Evolutionary conservation across 176 grass and related monocot species (phyloP).

Genomic region (Chloris gayana): DNA sequence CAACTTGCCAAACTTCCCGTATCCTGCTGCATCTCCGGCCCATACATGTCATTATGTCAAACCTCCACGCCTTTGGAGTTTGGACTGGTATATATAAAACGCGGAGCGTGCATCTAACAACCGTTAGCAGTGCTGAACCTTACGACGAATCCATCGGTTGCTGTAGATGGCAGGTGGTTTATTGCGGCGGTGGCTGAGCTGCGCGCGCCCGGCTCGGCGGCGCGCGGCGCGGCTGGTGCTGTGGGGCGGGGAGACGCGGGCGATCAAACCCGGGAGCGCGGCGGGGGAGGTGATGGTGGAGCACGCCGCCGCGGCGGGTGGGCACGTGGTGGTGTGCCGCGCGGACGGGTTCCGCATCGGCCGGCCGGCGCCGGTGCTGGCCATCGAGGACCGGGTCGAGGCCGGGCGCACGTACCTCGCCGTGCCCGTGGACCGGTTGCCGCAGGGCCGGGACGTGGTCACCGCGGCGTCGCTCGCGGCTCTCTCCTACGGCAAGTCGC

Average conservation of each 20-base stretch:
- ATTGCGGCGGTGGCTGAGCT: constrained; percentile 36
- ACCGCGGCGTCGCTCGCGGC: constrained; percentile 54
- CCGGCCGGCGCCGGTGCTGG: constrained; percentile 51
- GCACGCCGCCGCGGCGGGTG: constrained; percentile 16
- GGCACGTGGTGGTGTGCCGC: constrained; percentile 51
- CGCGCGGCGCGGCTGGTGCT: constrained; percentile 47
- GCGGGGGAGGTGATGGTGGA: constrained; percentile 64
- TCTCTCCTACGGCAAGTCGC: constrained; percentile 21
- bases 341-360: constrained; percentile 71
- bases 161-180: constrained; percentile 26
- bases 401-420: constrained; percentile 63
- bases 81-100: constrained; percentile 35
- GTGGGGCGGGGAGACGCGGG: constrained; percentile 55
- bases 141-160: too few species aligned
- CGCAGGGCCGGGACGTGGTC: constrained; percentile 19
- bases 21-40: too few species aligned
- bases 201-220: neutral
- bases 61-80: neutral
- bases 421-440: constrained; percentile 64
- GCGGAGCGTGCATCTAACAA: neutral
- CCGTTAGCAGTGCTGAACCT: too few species aligned
- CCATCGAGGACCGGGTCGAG: constrained; percentile 53
- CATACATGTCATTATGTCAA: constrained; percentile 13
- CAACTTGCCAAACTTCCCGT: neutral
- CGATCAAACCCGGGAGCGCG: neutral